Evolutionary conservation across 139 green algal genomes (phyloP).

Genomic region (Nannochloris sp.): DNA sequence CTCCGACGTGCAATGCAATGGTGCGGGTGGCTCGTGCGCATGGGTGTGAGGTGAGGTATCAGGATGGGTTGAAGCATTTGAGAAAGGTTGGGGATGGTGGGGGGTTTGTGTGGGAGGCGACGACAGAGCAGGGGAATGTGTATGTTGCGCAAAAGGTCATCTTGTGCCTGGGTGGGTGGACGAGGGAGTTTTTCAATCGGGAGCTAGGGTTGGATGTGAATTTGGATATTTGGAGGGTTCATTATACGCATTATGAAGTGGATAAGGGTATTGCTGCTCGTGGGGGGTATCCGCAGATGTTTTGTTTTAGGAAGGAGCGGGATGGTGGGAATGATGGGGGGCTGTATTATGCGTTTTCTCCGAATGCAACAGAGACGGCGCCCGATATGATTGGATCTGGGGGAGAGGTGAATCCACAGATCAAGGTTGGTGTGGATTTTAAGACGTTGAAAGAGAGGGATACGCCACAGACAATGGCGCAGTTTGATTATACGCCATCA

Average conservation of each 20-base stretch:
- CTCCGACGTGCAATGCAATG: background rate
- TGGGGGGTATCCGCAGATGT: constrained; percentile 3
- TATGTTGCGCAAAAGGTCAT: background rate
- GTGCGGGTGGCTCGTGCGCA: background rate
- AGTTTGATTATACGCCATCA: background rate
- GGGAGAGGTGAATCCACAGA: background rate
- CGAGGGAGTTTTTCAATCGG: constrained; percentile 2
- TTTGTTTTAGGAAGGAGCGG: background rate
- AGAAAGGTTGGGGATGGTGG: background rate
- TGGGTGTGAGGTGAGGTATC: background rate
- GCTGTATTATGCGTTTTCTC: constrained; percentile 4
- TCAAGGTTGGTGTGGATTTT: constrained; percentile 5
- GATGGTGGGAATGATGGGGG: background rate
- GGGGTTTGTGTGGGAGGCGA: background rate
- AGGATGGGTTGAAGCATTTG: background rate
- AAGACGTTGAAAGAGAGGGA: background rate
- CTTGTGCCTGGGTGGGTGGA: background rate
- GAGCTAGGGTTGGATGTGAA: constrained; percentile 3
- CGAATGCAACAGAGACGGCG: constrained; percentile 1
- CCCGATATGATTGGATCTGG: background rate
- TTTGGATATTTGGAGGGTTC: constrained; percentile 1
- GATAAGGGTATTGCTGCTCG: background rate
- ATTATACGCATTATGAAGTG: constrained; percentile 4
- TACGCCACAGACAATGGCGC: background rate
- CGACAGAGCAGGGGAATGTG: background rate